Conservation (phyloP, 208 protist species). For the Leishmania gerbilli region DNA sequence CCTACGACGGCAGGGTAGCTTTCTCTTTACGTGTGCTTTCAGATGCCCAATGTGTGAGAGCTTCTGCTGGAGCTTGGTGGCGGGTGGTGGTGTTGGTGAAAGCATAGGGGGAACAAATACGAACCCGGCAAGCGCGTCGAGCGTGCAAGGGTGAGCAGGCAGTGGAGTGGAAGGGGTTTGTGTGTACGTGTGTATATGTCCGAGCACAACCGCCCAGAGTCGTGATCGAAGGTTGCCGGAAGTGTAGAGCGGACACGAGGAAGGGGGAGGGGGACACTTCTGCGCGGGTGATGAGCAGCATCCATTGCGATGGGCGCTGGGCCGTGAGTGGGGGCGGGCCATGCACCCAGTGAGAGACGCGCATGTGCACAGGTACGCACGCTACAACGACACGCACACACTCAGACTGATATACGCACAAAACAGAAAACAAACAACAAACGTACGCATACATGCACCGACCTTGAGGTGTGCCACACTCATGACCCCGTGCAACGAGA, state of each 20-base stretch:
- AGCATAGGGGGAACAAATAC: not conserved
- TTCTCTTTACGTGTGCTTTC: not conserved
- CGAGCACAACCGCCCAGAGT: not conserved
- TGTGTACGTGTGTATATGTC: not conserved
- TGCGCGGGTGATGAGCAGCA: not conserved
- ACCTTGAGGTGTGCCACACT: not conserved
- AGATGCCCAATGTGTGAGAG: not conserved
- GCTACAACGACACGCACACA: not conserved
- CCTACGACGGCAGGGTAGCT: not conserved
- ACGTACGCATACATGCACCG: not conserved
- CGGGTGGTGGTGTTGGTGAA: not conserved
- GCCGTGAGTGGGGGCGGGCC: not conserved
- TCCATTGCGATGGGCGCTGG: not conserved
- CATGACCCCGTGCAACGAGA: not conserved
- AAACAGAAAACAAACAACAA: conserved; percentile 1
- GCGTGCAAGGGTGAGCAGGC: not conserved
- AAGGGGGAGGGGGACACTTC: not conserved
- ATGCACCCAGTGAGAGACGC: too few relatives aligned
- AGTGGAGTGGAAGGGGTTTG: not conserved
- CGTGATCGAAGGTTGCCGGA: not conserved
- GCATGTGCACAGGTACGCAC: not conserved
- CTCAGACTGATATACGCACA: conserved; percentile 10
- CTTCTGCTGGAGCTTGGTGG: not conserved
- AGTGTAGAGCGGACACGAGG: not conserved
- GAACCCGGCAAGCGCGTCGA: not conserved